phyloP scores from a whole-genome alignment of 345 rosid genomes.

The Rhodomyrtus tomentosa region DNA sequence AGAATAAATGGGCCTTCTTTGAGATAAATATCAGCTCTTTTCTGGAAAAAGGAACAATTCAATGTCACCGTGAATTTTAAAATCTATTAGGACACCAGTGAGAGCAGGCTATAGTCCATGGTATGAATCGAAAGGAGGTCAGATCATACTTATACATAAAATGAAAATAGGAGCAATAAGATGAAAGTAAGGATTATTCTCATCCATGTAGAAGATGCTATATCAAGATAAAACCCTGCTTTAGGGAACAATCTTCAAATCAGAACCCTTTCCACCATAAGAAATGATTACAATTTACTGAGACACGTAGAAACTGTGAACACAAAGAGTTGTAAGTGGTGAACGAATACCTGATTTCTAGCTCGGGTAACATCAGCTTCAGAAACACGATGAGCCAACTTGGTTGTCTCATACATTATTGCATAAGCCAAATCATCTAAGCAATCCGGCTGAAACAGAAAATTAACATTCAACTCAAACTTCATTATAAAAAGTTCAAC shows the following conservation, averaged over 20 bases:
- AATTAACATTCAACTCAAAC: neutral
- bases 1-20: neutral
- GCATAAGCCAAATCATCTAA: constrained; percentile 93
- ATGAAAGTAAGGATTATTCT: neutral
- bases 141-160: neutral
- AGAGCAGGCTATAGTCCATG: neutral
- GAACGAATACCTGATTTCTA: constrained; percentile 66
- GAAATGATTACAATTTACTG: neutral
- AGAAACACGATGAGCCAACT: constrained; percentile 81
- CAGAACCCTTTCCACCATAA: neutral
- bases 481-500: neutral
- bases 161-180: neutral
- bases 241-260: neutral
- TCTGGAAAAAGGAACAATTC: neutral
- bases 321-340: neutral
- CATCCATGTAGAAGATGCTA: neutral
- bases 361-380: constrained; percentile 96
- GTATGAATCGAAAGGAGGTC: neutral
- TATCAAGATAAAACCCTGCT: neutral
- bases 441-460: constrained; percentile 52
- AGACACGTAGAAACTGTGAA: neutral
- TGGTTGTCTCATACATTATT: constrained; percentile 81
- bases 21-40: neutral
- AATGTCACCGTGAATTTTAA: neutral
- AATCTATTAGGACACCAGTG: neutral